Evolutionary conservation across 1,139 yeast species (phyloP), one percentile per base, ranked within the genome.

Genomic region (Citeromyces hawaiiensis): DNA sequence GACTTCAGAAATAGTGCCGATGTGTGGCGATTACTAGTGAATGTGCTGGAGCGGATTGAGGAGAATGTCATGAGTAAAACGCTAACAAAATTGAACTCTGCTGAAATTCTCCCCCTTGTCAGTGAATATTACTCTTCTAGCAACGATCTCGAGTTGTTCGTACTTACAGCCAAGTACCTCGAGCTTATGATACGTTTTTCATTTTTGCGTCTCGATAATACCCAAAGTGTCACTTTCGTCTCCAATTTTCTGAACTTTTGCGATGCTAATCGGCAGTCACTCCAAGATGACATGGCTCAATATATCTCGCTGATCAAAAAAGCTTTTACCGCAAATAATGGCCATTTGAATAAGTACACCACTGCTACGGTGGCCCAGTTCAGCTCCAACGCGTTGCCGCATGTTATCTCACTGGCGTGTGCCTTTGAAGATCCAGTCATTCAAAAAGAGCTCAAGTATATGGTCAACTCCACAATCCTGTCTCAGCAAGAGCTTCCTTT

Each of bases 21-120:
- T 2, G 57, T 68, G 1, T 80, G 88, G 86, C 41, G 43, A 3
- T 53, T 76, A 36, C 63, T 73, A 43, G 49, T 53, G 36, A 51
- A 51, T 14, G 53, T 65, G 31, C 76, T 80, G 76, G 35, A 34
- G 0, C 27, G 38, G 0, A 47, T 63, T 30, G 47, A 49, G 14
- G 14, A 23, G 3, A 48, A 49, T 4, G 41, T 45, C 40, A 45
- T 58, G 39, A 35, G 47, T 10, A 47, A 51, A 43, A 40, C 44
- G 3, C 43, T 61, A 49, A 43, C 59, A 54, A 44, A 64, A 56
- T 42, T 66, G 18, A 64, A 58, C 38, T 52, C 63, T 36, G 60
- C 58, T 18, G 69, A 65, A 15, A 46, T 59, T 1, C 38, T 62
- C 4, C 39, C 47, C 4, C 43, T 46, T 27, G 32, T 51, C 2